phyloP scores from a whole-genome alignment of 192 early-diverging fungal genomes.

The Martensiomyces pterosporus region DNA sequence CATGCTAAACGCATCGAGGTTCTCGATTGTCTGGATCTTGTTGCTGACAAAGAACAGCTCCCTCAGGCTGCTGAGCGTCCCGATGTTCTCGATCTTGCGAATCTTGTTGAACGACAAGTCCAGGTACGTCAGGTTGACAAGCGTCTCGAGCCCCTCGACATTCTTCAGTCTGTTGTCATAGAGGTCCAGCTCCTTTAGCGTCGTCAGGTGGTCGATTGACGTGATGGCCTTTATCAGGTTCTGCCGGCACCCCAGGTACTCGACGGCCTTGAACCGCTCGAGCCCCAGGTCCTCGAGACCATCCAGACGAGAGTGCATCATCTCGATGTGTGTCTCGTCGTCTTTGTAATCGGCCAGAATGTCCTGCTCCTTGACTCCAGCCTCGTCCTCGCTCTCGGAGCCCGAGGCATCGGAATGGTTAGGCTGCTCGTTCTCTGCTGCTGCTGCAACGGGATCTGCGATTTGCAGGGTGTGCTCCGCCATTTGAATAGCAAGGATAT shows the following conservation, averaged over 20 bases:
- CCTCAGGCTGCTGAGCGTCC: slow-evolving; percentile 55
- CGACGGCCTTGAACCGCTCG: slow-evolving; percentile 14
- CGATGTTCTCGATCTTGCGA: slow-evolving; percentile 67
- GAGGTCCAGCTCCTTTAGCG: slow-evolving; percentile 80
- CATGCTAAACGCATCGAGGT: slow-evolving; percentile 59
- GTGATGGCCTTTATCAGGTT: slow-evolving; percentile 75
- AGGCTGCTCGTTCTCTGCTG: too few species aligned
- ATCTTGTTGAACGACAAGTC: slow-evolving; percentile 98
- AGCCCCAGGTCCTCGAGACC: slow-evolving; percentile 20
- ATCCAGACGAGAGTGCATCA: slow-evolving; percentile 35
- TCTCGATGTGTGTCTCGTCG: slow-evolving; percentile 29
- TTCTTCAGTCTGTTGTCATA: slow-evolving; percentile 91
- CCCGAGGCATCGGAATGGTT: background rate
- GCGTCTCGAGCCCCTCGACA: slow-evolving; percentile 60
- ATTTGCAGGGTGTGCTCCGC: too few species aligned
- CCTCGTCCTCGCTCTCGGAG: slow-evolving; percentile 5
- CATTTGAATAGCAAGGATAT: too few species aligned
- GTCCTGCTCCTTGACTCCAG: slow-evolving; percentile 1
- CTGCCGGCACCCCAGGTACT: slow-evolving; percentile 79
- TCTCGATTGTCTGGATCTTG: slow-evolving; percentile 80
- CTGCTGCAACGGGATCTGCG: too few species aligned
- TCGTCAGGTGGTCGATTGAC: slow-evolving; percentile 51
- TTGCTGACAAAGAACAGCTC: slow-evolving; percentile 93
- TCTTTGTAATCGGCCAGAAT: slow-evolving; percentile 11
- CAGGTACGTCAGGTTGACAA: slow-evolving; percentile 62